These are phyloP conservation scores for Bipolaris gigantea DNA, from an alignment of 2,329 filamentous ascomycete genomes.

Conservation along the genomic window DNA sequence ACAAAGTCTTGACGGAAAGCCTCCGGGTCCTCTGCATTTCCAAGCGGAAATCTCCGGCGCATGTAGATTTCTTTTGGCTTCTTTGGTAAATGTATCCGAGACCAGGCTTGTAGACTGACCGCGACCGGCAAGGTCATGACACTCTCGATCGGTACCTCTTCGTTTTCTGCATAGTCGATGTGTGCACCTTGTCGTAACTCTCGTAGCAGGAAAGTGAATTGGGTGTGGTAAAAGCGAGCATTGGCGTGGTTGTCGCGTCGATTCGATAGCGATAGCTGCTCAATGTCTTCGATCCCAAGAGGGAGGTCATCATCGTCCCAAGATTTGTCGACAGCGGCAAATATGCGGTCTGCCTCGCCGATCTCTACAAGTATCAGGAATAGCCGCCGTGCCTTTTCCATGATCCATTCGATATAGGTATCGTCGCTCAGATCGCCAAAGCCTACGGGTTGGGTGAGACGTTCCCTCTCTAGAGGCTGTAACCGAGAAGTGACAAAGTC, in stretches of 20 bases:
- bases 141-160: constrained; percentile 70
- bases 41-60: constrained; percentile 61
- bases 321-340: constrained; percentile 72
- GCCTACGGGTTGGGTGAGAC: constrained; percentile 63
- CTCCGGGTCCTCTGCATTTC: constrained; percentile 32
- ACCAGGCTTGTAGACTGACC: constrained; percentile 53
- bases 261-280: constrained; percentile 63
- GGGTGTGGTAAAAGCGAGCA: constrained; percentile 68
- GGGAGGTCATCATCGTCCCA: constrained; percentile 79
- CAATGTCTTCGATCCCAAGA: constrained; percentile 66
- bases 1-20: constrained; percentile 56
- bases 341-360: constrained; percentile 72
- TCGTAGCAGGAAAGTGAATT: constrained; percentile 71
- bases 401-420: constrained; percentile 79
- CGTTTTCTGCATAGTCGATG: constrained; percentile 65
- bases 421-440: constrained; percentile 72
- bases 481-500: constrained; percentile 68
- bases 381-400: constrained; percentile 67
- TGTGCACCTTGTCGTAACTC: constrained; percentile 64
- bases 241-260: constrained; percentile 65
- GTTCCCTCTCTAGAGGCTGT: constrained; percentile 62
- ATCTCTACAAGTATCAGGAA: constrained; percentile 73
- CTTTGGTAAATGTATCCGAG: constrained; percentile 67
- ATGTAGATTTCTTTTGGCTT: constrained; percentile 60
- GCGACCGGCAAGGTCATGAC: constrained; percentile 61